Conservation (phyloP, 768 basidiomycete genomes). For the Pulveroboletus sp. region DNA sequence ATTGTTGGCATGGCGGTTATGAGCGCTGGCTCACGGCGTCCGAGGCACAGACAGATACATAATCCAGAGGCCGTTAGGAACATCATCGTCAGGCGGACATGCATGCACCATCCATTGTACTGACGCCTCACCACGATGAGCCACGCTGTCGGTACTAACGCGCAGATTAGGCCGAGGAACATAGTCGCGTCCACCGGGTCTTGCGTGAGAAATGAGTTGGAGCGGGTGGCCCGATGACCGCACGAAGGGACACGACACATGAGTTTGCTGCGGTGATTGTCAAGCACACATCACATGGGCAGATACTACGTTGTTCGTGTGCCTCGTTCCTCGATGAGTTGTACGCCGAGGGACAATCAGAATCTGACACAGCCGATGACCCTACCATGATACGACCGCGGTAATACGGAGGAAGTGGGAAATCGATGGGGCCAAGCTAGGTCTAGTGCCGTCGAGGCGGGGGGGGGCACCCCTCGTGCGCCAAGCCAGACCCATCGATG, state of each 20-base stretch:
- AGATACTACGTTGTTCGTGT: not conserved
- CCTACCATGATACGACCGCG: not conserved
- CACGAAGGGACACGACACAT: too few species aligned
- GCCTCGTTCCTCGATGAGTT: not conserved
- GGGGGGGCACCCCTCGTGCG: not conserved
- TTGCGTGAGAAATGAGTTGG: not conserved
- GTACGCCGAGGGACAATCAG: not conserved
- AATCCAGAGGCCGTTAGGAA: constrained; percentile 7
- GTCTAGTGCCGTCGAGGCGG: not conserved
- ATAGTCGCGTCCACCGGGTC: not conserved
- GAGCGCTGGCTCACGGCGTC: not conserved
- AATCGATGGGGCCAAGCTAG: not conserved
- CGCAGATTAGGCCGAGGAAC: not conserved
- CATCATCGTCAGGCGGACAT: too few species aligned
- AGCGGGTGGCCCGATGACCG: not conserved
- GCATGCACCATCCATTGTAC: too few species aligned
- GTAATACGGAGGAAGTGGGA: not conserved
- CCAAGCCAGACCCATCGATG: not conserved
- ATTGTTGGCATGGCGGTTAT: too few species aligned
- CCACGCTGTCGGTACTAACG: not conserved
- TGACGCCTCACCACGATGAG: not conserved
- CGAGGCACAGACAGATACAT: not conserved
- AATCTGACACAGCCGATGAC: not conserved
- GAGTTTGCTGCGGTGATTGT: not conserved
- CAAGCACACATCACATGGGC: not conserved